phyloP scores from a whole-genome alignment of 768 basidiomycete species.

The Psilocybe subaeruginosa region DNA sequence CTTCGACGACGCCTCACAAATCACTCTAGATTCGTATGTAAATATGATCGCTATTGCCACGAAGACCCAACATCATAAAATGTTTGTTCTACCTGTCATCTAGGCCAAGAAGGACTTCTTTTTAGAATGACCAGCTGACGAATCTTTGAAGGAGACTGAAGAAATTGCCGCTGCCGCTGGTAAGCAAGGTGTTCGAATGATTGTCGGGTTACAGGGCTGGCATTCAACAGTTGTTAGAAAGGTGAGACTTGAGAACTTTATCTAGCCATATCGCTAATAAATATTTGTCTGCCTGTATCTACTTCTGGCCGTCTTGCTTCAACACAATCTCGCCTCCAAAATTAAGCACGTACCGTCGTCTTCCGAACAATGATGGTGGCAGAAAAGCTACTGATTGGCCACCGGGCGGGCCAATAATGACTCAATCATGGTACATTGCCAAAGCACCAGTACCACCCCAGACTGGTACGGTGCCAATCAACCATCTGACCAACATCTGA shows the following conservation, averaged over 20 bases:
- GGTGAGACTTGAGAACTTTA: conserved; percentile 19
- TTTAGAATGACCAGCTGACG: conserved; percentile 44
- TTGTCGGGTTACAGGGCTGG: conserved; percentile 27
- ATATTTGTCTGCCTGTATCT: too few species aligned
- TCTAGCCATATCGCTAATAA: too few species aligned
- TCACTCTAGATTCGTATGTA: conserved; percentile 38
- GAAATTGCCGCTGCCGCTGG: conserved; percentile 35
- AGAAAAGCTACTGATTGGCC: too few species aligned
- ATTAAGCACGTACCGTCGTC: too few species aligned
- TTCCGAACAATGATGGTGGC: too few species aligned
- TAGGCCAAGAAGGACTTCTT: conserved; percentile 41
- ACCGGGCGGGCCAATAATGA: too few species aligned
- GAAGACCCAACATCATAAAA: conserved; percentile 31
- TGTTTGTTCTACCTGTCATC: conserved; percentile 32
- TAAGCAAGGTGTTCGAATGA: conserved; percentile 28
- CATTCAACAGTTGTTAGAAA: conserved; percentile 23
- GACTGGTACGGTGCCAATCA: too few species aligned
- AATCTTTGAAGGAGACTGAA: conserved; percentile 29
- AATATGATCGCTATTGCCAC: conserved; percentile 39
- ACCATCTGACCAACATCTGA: too few species aligned
- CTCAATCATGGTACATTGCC: too few species aligned
- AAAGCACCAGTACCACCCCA: too few species aligned
- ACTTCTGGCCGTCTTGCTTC: too few species aligned
- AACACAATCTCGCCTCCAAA: too few species aligned
- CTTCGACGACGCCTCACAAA: conserved; percentile 29